Percentiles rank a stretch among this genome's conserved stretches.
These are phyloP conservation scores for Calocybe gambosa DNA, from an alignment of 1,284 basidiomycete species.

Conservation along the genomic window DNA sequence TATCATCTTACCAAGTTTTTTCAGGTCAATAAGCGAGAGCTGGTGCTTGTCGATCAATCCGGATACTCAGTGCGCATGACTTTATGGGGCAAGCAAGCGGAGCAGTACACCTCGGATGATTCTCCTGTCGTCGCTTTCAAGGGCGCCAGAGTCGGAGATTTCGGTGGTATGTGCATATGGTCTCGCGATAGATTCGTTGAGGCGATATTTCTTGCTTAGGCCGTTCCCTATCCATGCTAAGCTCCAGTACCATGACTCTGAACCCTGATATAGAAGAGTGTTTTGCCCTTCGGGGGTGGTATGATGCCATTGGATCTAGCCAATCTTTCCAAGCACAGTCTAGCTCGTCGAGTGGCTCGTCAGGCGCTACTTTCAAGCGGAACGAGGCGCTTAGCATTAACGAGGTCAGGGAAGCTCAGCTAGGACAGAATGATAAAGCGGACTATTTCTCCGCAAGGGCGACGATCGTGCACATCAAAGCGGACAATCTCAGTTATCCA, in stretches of 20 bases:
- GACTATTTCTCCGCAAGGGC: slow-evolving; percentile 84
- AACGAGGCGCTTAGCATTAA: slow-evolving; percentile 69
- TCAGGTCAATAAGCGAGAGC: slow-evolving; percentile 82
- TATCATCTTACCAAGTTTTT: slow-evolving; percentile 6
- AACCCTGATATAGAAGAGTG: slow-evolving; percentile 90
- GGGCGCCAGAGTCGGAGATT: slow-evolving; percentile 93
- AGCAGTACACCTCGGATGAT: slow-evolving; percentile 60
- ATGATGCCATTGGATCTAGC: slow-evolving; percentile 61
- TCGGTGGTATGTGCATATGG: slow-evolving; percentile 56
- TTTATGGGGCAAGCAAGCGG: slow-evolving; percentile 95
- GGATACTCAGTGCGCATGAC: slow-evolving; percentile 81
- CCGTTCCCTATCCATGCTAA: slow-evolving; percentile 63
- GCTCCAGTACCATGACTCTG: slow-evolving; percentile 61
- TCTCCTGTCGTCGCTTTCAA: slow-evolving; percentile 86
- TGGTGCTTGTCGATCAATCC: slow-evolving; percentile 85
- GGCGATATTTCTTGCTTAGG: slow-evolving; percentile 35
- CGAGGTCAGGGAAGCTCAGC: slow-evolving; percentile 77
- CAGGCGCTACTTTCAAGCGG: slow-evolving; percentile 52
- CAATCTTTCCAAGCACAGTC: slow-evolving; percentile 70
- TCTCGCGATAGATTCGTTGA: background rate
- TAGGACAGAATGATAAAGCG: slow-evolving; percentile 74
- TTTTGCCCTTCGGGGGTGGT: slow-evolving; percentile 90
- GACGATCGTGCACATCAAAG: slow-evolving; percentile 87
- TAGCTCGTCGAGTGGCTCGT: slow-evolving; percentile 29
- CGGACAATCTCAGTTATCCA: slow-evolving; percentile 85